These are phyloP conservation scores for Trichoderma guizhouense DNA, from an alignment of 2,329 filamentous ascomycete genomes.

Conservation along the genomic window DNA sequence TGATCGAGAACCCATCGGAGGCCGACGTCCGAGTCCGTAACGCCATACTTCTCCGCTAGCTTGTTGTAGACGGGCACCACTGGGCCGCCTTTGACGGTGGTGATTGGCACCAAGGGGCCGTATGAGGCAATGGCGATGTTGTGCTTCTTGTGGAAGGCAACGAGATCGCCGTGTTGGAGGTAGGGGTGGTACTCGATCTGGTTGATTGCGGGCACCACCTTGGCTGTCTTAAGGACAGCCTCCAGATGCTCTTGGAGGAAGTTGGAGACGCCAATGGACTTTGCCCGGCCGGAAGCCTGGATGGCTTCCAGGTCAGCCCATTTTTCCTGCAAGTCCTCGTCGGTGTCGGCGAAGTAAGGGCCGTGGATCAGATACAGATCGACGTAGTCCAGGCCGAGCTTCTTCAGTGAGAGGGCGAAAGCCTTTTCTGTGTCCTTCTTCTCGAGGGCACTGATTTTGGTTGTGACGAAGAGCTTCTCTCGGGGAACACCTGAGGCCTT, in stretches of 20 bases:
- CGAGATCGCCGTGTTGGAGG: constrained; percentile 59
- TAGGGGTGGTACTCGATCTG: constrained; percentile 82
- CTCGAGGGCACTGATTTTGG: constrained; percentile 48
- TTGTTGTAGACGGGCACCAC: constrained; percentile 49
- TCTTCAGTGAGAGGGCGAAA: constrained; percentile 58
- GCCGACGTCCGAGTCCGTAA: constrained; percentile 53
- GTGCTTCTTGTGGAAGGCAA: constrained; percentile 56
- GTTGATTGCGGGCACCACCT: constrained; percentile 65
- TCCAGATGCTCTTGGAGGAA: constrained; percentile 59
- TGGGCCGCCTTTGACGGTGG: constrained; percentile 48
- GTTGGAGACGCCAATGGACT: constrained; percentile 76
- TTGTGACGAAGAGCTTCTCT: constrained; percentile 65
- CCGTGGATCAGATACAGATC: constrained; percentile 67
- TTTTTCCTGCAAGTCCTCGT: constrained; percentile 52
- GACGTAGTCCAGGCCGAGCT: constrained; percentile 66
- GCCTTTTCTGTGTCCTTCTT: constrained; percentile 45
- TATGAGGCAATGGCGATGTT: constrained; percentile 57
- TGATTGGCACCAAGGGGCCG: constrained; percentile 51
- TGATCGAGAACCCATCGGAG: constrained; percentile 60
- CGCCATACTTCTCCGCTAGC: constrained; percentile 57
- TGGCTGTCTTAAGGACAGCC: constrained; percentile 54
- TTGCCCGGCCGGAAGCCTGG: constrained; percentile 61
- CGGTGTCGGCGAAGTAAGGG: constrained; percentile 50
- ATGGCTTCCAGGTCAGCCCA: constrained; percentile 65
- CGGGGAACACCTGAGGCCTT: constrained; percentile 62